These are phyloP conservation scores for Elongisporangium senticosum DNA, from an alignment of 352 stramenopile genomes.

Conservation along the genomic window DNA sequence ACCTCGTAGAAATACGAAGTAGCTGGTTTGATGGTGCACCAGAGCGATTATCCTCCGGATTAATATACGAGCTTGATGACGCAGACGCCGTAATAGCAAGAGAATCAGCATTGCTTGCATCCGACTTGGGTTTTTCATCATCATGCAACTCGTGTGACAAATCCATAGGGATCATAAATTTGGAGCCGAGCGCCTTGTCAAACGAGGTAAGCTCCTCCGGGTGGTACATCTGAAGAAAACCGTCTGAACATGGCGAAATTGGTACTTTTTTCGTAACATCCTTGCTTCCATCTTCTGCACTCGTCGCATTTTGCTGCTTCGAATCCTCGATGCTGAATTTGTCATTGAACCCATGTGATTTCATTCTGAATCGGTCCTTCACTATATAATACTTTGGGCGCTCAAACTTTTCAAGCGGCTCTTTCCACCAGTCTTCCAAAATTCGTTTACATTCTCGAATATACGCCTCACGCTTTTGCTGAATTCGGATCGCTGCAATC, in stretches of 20 bases:
- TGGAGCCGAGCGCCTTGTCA: slow-evolving; percentile 79
- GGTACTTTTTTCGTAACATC: not conserved
- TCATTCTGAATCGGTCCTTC: not conserved
- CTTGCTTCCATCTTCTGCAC: not conserved
- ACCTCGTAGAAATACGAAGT: not conserved
- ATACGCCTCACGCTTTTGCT: slow-evolving; percentile 65
- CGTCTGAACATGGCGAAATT: slow-evolving; percentile 42
- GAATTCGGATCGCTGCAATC: slow-evolving; percentile 18
- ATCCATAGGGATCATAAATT: slow-evolving; percentile 85
- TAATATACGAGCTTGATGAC: not conserved
- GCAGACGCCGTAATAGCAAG: slow-evolving; percentile 5
- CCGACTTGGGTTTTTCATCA: slow-evolving; percentile 40
- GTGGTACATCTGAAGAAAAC: slow-evolving; percentile 83
- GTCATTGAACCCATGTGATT: not conserved
- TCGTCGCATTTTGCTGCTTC: not conserved
- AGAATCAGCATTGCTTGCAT: slow-evolving; percentile 37
- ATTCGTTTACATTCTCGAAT: slow-evolving; percentile 71
- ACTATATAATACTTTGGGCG: slow-evolving; percentile 22
- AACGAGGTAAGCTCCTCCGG: slow-evolving; percentile 83
- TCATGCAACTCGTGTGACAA: slow-evolving; percentile 57
- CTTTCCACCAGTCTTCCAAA: slow-evolving; percentile 84
- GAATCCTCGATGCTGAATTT: slow-evolving; percentile 1
- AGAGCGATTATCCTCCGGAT: not conserved
- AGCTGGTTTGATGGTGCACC: not conserved
- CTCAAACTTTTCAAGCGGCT: slow-evolving; percentile 77